Conservation (phyloP, 1,284 basidiomycete genomes). For the Taiwanofungus camphoratus region DNA sequence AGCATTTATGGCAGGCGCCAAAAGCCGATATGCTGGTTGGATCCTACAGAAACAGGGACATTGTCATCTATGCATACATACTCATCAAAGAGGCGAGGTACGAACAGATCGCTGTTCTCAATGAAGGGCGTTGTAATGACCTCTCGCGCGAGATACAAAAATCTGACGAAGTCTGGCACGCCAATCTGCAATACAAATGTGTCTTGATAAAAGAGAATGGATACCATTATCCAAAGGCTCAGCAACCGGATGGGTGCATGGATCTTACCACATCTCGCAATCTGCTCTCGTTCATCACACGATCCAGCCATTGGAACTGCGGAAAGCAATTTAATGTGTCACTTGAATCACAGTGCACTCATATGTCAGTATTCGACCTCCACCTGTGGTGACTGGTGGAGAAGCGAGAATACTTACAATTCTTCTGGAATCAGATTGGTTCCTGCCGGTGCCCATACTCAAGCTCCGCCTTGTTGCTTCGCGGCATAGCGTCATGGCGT, state of each 20-base stretch:
- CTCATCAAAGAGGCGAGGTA: background rate
- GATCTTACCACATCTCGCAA: background rate
- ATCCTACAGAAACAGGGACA: background rate
- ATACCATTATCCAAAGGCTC: too few relatives aligned
- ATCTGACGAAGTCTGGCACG: background rate
- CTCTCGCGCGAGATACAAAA: background rate
- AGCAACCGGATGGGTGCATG: too few relatives aligned
- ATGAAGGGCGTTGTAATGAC: background rate
- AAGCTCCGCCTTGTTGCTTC: too few relatives aligned
- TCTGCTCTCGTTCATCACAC: background rate
- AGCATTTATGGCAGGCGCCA: slow-evolving; percentile 3
- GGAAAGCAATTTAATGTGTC: slow-evolving; percentile 4
- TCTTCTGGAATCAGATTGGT: too few relatives aligned
- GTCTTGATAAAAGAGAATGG: background rate
- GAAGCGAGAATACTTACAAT: too few relatives aligned
- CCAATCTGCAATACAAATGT: background rate
- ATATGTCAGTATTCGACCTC: background rate
- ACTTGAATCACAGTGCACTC: too few relatives aligned
- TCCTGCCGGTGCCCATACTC: too few relatives aligned
- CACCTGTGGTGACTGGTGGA: too few relatives aligned
- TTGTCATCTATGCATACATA: too few relatives aligned
- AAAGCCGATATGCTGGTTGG: slow-evolving; percentile 3
- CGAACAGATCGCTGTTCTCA: slow-evolving; percentile 6
- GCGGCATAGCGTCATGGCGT: background rate
- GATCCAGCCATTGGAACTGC: slow-evolving; percentile 4